phyloP scores from a whole-genome alignment of 2,329 filamentous ascomycete species.

The Alternaria sp. region DNA sequence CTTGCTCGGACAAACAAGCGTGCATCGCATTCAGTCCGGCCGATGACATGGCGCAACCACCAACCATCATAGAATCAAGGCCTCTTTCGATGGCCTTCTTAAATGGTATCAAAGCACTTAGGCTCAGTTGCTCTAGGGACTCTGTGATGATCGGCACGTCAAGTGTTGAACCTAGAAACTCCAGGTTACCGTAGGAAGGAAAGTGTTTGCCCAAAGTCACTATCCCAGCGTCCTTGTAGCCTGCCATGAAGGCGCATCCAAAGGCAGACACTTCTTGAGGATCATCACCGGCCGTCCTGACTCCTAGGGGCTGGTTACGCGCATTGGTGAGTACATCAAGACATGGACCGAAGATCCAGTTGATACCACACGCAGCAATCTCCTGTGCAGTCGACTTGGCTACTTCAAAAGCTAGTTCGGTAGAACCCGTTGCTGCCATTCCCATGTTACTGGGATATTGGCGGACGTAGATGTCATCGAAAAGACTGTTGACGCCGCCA shows the following conservation, averaged over 20 bases:
- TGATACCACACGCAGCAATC: conserved; percentile 90
- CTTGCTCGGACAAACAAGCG: conserved; percentile 89
- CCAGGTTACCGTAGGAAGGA: conserved; percentile 92
- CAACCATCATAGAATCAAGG: conserved; percentile 93
- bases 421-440: conserved; percentile 87
- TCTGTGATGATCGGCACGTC: conserved; percentile 97
- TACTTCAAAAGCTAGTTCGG: conserved; percentile 84
- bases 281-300: conserved; percentile 89
- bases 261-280: conserved; percentile 95
- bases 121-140: conserved; percentile 86
- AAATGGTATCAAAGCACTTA: conserved; percentile 92
- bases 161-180: conserved; percentile 88
- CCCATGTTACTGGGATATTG: conserved; percentile 99
- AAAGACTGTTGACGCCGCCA: conserved; percentile 95
- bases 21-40: conserved; percentile 94
- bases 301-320: conserved; percentile 87
- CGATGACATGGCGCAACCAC: conserved; percentile 91
- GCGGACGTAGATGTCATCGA: conserved; percentile 93
- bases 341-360: conserved; percentile 92
- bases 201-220: conserved; percentile 96
- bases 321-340: conserved; percentile 94
- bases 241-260: conserved; percentile 87
- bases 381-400: conserved; percentile 94
- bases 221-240: conserved; percentile 89
- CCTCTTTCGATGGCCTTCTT: conserved; percentile 87